Evolutionary conservation across 345 rosid species (phyloP), one percentile per base, ranked within the genome.

Genomic region (Eucalyptus leucophloia): DNA sequence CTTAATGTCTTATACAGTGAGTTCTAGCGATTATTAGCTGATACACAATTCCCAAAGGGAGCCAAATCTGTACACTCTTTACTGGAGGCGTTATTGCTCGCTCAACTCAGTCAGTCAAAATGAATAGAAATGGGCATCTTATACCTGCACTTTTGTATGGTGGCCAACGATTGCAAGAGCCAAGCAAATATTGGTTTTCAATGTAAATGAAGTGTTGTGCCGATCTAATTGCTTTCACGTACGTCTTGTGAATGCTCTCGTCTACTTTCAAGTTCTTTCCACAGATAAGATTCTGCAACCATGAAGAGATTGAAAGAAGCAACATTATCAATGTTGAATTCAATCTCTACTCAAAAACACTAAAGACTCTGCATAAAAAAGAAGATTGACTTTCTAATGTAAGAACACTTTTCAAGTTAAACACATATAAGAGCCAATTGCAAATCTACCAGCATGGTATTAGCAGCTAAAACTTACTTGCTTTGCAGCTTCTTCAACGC

Each of bases 91-190:
- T 56, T 56, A 12, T 56, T 23, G 60, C 26, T 21, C 60, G 12
- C 28, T 56, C 60, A n/a, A 30, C 69, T 62, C 14, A 4, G 26
- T 42, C 32, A 47, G 89, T 30, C 40, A 17, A n/a, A 42, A 32
- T 51, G 30, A 30, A 30, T 19, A 40, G 37, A n/a, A 81, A 10
- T 26, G 37, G 7, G 47, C 47, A 9, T 45, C 47, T 2, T 45
- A 2, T 45, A 45, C 47, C 11, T 45, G 3, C 47, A 45, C 9
- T 45, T 45, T 45, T 8, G 47, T 45, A 45, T 45, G 47, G 10
- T 45, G 47, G 47, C 47, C 47, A 45, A 45, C 45, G 42, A 90
- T 89, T 94, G n/a, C 96, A 95, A 89, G 98, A 96, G 81, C 96
- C 96, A 23, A 9, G 47, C 9, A 45, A 45, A 45, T 45, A 45